Base-by-base conservation (phyloP, 192 early-diverging fungal genomes). In the Paraglomus occultum region DNA sequence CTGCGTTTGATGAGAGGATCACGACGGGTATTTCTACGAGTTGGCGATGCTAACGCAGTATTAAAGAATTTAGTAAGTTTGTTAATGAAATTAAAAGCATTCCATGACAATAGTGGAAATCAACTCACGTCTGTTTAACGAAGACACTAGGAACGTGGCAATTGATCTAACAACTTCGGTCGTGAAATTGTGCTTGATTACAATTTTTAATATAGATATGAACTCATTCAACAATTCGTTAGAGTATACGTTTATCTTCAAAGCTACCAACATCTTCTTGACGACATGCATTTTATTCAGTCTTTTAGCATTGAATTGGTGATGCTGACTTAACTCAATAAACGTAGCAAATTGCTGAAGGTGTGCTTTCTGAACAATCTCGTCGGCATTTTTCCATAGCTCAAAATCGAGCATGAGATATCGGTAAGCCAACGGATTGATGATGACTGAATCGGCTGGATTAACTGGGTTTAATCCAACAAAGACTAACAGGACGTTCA, bases 401-500 rank as follows among this genome's bases (percentile, higher is more conserved):
- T 90, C 89, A 74, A 90, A 82, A 42, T 91, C 85, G 60, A 91
- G 64, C 67, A 88, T 81, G 6, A 91, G 52, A 47, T 79, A 83
- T 11, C 85, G 72, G 67, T 86, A 88, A 1, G 87, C 89, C 46
- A 84, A 75, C 14, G 84, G 80, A 70, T 90, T 90, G 4, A 77
- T 81, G 39, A 90, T 84, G 1, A 87, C 81, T 18, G 88, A 85
- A 51, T 89, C 85, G 5, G 78, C 78, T 38, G 80, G 76, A 40
- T 71, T 78, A 8, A 80, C 68, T 40, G 76, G 61, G 43, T 82
- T 78, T 66, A 83, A 85, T 22, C 89, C 89, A n/a, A 90, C 83
- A 70, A 90, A 82, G 6, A 71, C 75, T 8, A 88, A 70, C 3
- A 90, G 60, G 6, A 84, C 74, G 38, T 90, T 84, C 77, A 90